Conservation (phyloP, 345 rosid species). For the Anacardium occidentale region DNA sequence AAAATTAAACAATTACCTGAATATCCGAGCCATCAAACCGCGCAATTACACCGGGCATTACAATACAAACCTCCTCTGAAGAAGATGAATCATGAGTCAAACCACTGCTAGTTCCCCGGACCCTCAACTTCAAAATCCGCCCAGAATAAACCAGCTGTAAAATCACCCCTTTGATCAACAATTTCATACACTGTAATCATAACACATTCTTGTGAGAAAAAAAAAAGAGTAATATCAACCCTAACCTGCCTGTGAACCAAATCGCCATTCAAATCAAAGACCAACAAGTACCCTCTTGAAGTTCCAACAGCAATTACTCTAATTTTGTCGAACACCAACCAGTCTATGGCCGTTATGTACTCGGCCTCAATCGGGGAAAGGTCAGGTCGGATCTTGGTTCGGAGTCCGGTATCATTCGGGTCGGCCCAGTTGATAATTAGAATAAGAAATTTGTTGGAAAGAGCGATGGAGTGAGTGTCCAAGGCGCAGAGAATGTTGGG, state of each 20-base stretch:
- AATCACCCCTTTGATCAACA: too few relatives aligned
- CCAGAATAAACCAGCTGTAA: constrained; percentile 61
- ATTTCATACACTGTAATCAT: too few relatives aligned
- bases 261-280: constrained; percentile 66
- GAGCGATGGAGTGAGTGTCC: constrained; percentile 65
- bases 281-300: constrained; percentile 69
- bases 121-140: constrained; percentile 67
- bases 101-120: constrained; percentile 68
- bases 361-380: constrained; percentile 81
- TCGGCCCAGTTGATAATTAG: constrained; percentile 72
- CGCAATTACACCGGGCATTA: constrained; percentile 74
- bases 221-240: not conserved
- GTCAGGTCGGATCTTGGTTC: constrained; percentile 83
- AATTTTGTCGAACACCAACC: constrained; percentile 77
- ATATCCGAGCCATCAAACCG: constrained; percentile 82
- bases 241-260: constrained; percentile 78
- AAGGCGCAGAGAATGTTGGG: constrained; percentile 68
- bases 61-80: constrained; percentile 68
- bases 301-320: constrained; percentile 76
- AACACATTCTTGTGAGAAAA: too few relatives aligned
- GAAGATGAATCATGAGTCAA: constrained; percentile 54
- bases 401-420: constrained; percentile 35
- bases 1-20: constrained; percentile 43
- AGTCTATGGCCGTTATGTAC: constrained; percentile 64
- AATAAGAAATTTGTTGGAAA: constrained; percentile 57